A percentile compares a stretch with the other conserved stretches of the same genome.
These are phyloP conservation scores for Gossypium stocksii DNA, from an alignment of 345 rosid genomes.

Conservation along the genomic window DNA sequence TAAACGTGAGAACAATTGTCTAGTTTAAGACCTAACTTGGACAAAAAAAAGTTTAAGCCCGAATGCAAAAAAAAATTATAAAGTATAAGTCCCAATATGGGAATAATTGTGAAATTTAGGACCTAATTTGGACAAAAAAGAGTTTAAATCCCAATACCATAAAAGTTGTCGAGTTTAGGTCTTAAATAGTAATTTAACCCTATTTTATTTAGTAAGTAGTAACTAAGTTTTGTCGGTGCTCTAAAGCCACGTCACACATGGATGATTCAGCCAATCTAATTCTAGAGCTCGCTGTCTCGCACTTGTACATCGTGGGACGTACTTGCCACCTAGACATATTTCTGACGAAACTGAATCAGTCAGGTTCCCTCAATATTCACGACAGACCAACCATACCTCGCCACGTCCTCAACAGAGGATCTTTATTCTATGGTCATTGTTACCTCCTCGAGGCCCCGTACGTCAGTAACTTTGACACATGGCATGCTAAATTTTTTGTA, in stretches of 20 bases:
- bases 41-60: too few species aligned
- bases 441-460: neutral
- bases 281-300: constrained; percentile 5
- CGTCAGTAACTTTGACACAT: neutral
- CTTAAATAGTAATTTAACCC: too few species aligned
- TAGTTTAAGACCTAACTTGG: too few species aligned
- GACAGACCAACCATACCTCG: neutral
- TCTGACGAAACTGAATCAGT: neutral
- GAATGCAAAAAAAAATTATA: too few species aligned
- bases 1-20: too few species aligned
- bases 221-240: neutral
- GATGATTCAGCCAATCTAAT: neutral
- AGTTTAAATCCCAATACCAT: too few species aligned
- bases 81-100: too few species aligned
- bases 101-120: too few species aligned
- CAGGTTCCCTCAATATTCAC: neutral
- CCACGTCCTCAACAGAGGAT: neutral
- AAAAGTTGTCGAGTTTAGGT: too few species aligned
- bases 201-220: too few species aligned
- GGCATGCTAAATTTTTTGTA: neutral
- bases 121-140: too few species aligned
- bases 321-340: neutral
- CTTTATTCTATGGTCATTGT: neutral
- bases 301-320: neutral
- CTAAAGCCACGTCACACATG: constrained; percentile 11